Evolutionary conservation across 176 grass and related monocot genomes (phyloP).

Genomic region (Aegilops speltoides): DNA sequence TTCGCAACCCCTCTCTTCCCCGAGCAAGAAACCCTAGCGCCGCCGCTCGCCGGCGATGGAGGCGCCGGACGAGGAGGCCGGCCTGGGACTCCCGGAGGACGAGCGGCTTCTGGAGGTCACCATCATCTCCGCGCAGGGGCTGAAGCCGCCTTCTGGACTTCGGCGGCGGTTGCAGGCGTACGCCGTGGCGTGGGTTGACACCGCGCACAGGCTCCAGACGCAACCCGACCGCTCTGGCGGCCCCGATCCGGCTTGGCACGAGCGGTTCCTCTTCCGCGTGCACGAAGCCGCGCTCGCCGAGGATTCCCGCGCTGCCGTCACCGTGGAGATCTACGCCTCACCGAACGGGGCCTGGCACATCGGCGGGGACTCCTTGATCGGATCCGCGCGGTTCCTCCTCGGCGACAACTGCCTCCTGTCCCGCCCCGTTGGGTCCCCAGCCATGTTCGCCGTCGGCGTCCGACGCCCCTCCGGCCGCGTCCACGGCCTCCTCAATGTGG

Average conservation of each 20-base stretch:
- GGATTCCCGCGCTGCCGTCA: constrained; percentile 63
- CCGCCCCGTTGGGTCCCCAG: constrained; percentile 52
- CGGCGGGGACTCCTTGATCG: constrained; percentile 57
- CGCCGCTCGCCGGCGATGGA: constrained; percentile 50
- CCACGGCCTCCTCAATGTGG: constrained; percentile 60
- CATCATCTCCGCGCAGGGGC: constrained; percentile 86
- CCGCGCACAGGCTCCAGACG: constrained; percentile 65
- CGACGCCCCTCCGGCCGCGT: constrained; percentile 51
- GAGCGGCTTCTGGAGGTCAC: constrained; percentile 61
- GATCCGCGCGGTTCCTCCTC: constrained; percentile 71
- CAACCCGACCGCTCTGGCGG: constrained; percentile 58
- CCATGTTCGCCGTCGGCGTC: constrained; percentile 78
- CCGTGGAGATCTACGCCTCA: constrained; percentile 79
- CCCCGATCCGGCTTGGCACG: constrained; percentile 84
- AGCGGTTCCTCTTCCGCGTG: constrained; percentile 76
- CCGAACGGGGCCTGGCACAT: constrained; percentile 48
- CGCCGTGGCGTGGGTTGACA: constrained; percentile 79
- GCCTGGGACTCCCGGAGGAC: constrained; percentile 28
- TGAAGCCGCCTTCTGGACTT: constrained; percentile 54
- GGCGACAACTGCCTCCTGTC: constrained; percentile 65
- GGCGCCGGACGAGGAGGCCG: constrained; percentile 44
- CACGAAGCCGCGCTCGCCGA: constrained; percentile 53
- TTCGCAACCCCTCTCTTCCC: not conserved
- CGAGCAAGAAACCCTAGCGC: constrained; percentile 30
- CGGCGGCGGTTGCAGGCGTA: constrained; percentile 68